These are phyloP conservation scores for Artemisia argyi DNA, from an alignment of 129 eudicot genomes.

Conservation along the genomic window DNA sequence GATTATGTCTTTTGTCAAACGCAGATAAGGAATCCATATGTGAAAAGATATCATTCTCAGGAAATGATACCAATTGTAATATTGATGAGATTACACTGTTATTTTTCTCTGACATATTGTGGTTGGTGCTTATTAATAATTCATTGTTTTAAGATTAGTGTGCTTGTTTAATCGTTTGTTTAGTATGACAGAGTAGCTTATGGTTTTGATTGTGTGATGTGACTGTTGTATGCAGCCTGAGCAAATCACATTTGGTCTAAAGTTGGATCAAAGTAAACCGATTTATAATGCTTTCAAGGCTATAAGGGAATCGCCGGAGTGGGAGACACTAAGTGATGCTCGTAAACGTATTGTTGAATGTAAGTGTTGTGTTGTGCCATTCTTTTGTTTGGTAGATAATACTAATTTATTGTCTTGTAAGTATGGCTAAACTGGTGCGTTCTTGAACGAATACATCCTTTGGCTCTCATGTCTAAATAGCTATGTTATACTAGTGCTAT, in stretches of 20 bases:
- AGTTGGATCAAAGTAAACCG: constrained; percentile 92
- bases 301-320: constrained; percentile 75
- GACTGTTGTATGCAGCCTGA: constrained; percentile 72
- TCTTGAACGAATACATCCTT: background rate
- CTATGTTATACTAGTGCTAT: background rate
- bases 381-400: background rate
- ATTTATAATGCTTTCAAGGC: constrained; percentile 88
- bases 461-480: background rate
- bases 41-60: too few species aligned
- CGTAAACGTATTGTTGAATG: constrained; percentile 91
- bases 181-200: background rate
- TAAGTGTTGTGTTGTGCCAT: constrained; percentile 32
- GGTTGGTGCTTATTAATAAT: too few species aligned
- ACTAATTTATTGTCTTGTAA: background rate
- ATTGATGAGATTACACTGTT: too few species aligned
- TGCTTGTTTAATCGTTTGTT: background rate
- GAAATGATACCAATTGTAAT: too few species aligned
- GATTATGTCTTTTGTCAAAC: too few species aligned
- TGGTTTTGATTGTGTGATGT: constrained; percentile 7
- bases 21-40: too few species aligned
- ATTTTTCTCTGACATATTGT: too few species aligned
- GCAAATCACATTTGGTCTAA: constrained; percentile 80
- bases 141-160: background rate
- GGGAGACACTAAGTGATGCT: constrained; percentile 78
- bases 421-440: background rate